Evolutionary conservation across 345 rosid species (phyloP), one percentile per base, ranked within the genome.

Genomic region (Aquilaria malaccensis): DNA sequence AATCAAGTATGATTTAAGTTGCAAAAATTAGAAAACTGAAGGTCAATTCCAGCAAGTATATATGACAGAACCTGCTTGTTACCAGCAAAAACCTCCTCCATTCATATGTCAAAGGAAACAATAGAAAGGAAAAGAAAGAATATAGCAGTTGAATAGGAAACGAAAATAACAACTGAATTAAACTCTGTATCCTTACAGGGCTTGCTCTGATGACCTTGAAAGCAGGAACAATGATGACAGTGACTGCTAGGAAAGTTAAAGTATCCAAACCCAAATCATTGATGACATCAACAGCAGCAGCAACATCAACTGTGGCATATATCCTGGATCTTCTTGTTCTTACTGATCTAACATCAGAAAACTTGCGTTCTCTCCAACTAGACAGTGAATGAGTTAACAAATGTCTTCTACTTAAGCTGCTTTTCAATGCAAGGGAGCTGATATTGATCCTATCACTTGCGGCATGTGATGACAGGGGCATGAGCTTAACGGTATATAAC

Each of bases 211-310:
- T 75, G 29, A 81, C 52, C 86, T 80, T 85, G 92, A 93, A 87
- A 29, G 76, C 85, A 32, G 98, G 98, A 70, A 93, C 92, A 71
- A 93, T 85, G 65, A 86, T 66, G 52, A 93, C 97, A 54, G 98
- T 93, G 65, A 93, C 98, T 48, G 74, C 86, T 76, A 89, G 84
- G 77, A 89, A 93, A 10, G 97, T 93, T 73, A 93, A 75, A 62
- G 98, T 89, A 85, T 93, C 97, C 72, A 84, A 72, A 56, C 98
- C 98, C 69, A 93, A 80, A 81, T 93, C 98, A 56, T 93, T 93
- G 74, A 93, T 84, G 50, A 89, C 98, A 61, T 93, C 98, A 74
- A 85, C 71, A 32, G 96, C 98, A 74, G 67, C 54, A 37, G 91
- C 89, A 60, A 93, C 91, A 47, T 89, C 98, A 64, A 76, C 64